Conservation (phyloP, 2,329 filamentous ascomycete species). For the Escovopsis sp. region DNA sequence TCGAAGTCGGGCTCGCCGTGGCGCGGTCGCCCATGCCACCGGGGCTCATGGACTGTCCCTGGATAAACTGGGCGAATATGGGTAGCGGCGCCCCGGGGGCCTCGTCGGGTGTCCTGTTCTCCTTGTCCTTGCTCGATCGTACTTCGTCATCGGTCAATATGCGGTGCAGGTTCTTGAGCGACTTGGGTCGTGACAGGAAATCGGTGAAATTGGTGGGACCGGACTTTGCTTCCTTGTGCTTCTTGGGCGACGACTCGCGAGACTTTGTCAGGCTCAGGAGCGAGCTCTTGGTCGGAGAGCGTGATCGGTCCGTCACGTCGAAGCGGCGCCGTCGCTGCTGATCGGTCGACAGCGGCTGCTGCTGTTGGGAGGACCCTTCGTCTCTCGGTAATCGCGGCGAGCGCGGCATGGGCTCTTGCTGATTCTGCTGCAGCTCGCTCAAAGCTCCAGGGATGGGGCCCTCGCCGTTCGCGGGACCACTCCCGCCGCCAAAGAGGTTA, state of each 20-base stretch:
- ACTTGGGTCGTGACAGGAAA: constrained; percentile 61
- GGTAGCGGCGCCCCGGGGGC: constrained; percentile 37
- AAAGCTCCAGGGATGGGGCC: constrained; percentile 26
- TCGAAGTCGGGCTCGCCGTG: constrained; percentile 3
- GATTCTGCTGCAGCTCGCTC: constrained; percentile 43
- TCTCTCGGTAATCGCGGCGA: constrained; percentile 26
- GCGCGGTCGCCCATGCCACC: neutral
- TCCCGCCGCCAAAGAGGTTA: too few relatives aligned
- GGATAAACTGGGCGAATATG: constrained; percentile 63
- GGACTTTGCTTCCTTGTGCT: constrained; percentile 48
- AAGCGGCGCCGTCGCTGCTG: neutral
- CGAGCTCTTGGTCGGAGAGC: constrained; percentile 28
- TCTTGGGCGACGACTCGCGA: constrained; percentile 43
- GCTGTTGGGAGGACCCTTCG: constrained; percentile 13
- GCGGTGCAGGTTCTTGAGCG: constrained; percentile 50
- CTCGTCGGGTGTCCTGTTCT: constrained; percentile 53
- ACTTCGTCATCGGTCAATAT: constrained; percentile 36
- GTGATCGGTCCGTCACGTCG: constrained; percentile 17
- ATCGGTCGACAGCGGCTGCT: constrained; percentile 9
- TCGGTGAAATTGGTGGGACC: constrained; percentile 59
- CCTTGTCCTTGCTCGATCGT: constrained; percentile 53
- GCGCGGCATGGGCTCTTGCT: constrained; percentile 25
- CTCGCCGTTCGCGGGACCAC: too few relatives aligned
- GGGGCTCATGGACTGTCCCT: constrained; percentile 11
- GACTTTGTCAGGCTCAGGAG: constrained; percentile 20